Conservation (phyloP, 371 early-diverging fungal species). For the Rhizopus stolonifer region DNA sequence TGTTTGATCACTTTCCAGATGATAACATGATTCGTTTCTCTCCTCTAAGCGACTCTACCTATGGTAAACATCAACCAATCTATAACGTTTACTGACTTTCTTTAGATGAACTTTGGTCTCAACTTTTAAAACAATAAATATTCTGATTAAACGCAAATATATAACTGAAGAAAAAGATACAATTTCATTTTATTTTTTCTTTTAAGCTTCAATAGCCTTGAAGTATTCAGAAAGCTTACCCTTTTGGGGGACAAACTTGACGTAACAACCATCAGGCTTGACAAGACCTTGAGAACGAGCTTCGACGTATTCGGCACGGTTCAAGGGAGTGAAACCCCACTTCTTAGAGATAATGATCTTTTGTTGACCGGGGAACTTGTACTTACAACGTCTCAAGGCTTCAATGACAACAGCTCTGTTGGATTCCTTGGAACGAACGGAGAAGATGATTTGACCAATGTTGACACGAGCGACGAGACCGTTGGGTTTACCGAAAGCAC, state of each 20-base stretch:
- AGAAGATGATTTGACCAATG: slow-evolving; percentile 98
- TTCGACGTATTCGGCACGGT: slow-evolving; percentile 90
- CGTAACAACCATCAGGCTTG: slow-evolving; percentile 96
- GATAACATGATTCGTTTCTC: slow-evolving; percentile 63
- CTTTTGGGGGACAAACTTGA: slow-evolving; percentile 93
- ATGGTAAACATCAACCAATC: slow-evolving; percentile 44
- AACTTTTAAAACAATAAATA: slow-evolving; percentile 1
- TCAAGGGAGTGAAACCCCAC: slow-evolving; percentile 99
- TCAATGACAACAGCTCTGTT: slow-evolving; percentile 96
- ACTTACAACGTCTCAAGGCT: slow-evolving; percentile 95
- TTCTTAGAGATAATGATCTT: slow-evolving; percentile 99
- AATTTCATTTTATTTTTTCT: not conserved
- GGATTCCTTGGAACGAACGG: slow-evolving; percentile 97
- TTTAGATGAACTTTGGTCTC: slow-evolving; percentile 7
- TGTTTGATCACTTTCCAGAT: slow-evolving; percentile 66
- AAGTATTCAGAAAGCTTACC: slow-evolving; percentile 80
- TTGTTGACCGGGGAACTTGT: slow-evolving; percentile 99
- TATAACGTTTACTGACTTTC: no score
- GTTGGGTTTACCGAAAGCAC: slow-evolving; percentile 99
- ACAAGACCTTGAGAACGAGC: slow-evolving; percentile 80
- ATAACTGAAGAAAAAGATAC: slow-evolving; percentile 14
- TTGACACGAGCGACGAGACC: slow-evolving; percentile 99
- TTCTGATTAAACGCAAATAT: slow-evolving; percentile 14
- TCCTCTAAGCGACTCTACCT: slow-evolving; percentile 52
- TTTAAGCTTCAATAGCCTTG: slow-evolving; percentile 38